phyloP scores from a whole-genome alignment of 257 asterid species.

The Fraxinus pennsylvanica region DNA sequence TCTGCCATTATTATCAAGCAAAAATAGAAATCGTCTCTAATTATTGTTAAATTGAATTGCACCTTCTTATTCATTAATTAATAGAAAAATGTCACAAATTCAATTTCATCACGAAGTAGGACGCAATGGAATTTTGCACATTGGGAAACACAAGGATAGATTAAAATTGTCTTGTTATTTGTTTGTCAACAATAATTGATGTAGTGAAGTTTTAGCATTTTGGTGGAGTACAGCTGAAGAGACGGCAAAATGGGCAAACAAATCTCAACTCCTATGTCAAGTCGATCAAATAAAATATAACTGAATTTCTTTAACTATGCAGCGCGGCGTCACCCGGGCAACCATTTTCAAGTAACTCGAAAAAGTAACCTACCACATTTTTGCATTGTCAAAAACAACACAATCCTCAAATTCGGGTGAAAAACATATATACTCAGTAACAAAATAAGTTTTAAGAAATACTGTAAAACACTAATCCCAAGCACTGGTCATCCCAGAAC shows the following conservation, averaged over 20 bases:
- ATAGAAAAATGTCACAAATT: neutral
- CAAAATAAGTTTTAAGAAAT: slow-evolving; percentile 16
- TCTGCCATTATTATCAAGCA: too few relatives aligned
- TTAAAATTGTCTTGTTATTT: too few relatives aligned
- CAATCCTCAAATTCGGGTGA: slow-evolving; percentile 30
- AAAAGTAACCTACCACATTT: slow-evolving; percentile 19
- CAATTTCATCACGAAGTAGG: too few relatives aligned
- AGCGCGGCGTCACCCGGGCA: neutral
- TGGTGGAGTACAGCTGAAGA: neutral
- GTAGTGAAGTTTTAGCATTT: neutral
- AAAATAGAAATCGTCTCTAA: too few relatives aligned
- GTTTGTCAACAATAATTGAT: neutral
- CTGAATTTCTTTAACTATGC: neutral
- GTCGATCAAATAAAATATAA: neutral
- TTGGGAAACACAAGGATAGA: neutral
- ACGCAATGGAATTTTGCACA: neutral
- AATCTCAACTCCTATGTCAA: neutral
- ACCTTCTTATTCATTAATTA: too few relatives aligned
- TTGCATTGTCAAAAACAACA: slow-evolving; percentile 26
- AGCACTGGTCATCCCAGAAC: slow-evolving; percentile 52
- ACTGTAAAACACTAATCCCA: slow-evolving; percentile 48
- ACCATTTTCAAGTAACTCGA: slow-evolving; percentile 16
- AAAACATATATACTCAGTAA: slow-evolving; percentile 29
- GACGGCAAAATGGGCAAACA: neutral
- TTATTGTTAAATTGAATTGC: neutral